Evolutionary conservation across 73 alveolate species (phyloP), one percentile per base, ranked within the genome.

Genomic region (Diophrys sp.): DNA sequence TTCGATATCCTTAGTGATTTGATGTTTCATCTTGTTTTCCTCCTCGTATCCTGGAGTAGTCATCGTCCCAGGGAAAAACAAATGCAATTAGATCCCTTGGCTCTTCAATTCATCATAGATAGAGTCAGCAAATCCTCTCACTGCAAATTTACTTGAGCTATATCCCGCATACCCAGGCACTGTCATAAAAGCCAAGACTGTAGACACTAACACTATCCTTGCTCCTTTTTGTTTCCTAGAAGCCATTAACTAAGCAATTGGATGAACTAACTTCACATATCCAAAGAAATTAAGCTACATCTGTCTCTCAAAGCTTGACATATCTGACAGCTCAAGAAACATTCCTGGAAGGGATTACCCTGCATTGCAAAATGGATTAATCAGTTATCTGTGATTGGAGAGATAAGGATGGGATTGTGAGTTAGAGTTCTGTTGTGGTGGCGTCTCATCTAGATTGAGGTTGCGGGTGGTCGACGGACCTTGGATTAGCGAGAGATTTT

Each of bases 11-110:
- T 75, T 75, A 11, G 83, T 75, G 0, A 75, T 68, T 29, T 75
- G 70, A 28, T 74, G 83, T 68, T 75, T 75, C 54, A 27, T 75
- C 54, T 75, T 75, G 68, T 75, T 75, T 75, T 75, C 83, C 26
- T 75, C 83, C 31, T 75, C 75, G 32, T 75, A 75, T 26, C 83
- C 83, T 8, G 83, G 83, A 56, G 83, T 75, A 1, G 30, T 14
- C 11, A 75, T 28, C 1, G 83, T 75, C 1, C 83, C 83, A 23
- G 83, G 83, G 23, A 27, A 14, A 18, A 30, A 56, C n/a, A 75
- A 29, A 75, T 75, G 83, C 27, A 75, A 67, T 23, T 23, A 23
- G 0, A 75, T 75, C 0, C 71, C 71, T 24, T 75, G 29, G 33
- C 75, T 54, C 0, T 53, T 30, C 28, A 75, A 5, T 25, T 75